Conservation (phyloP, 352 stramenopile species). For the Phytophthora sp. region DNA sequence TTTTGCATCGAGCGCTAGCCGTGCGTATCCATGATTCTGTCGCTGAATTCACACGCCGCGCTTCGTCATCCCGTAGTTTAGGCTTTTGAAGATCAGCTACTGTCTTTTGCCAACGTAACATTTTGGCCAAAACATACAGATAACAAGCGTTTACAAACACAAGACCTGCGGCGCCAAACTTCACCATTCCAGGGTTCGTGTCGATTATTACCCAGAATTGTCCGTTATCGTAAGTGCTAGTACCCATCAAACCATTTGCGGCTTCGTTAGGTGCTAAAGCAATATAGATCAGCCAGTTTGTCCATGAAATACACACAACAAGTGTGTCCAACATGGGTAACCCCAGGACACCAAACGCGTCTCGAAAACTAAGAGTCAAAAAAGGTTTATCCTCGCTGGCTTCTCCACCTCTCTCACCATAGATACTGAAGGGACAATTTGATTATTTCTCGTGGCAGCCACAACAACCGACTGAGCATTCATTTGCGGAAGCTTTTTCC, state of each 20-base stretch:
- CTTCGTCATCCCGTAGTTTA: background rate
- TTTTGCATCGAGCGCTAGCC: background rate
- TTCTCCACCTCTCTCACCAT: background rate
- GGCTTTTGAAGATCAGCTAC: background rate
- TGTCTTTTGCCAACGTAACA: slow-evolving; percentile 13
- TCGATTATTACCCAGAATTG: slow-evolving; percentile 31
- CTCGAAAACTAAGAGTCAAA: slow-evolving; percentile 7
- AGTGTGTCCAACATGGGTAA: slow-evolving; percentile 19
- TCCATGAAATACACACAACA: slow-evolving; percentile 23
- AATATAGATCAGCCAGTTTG: slow-evolving; percentile 22
- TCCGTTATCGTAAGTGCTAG: slow-evolving; percentile 21
- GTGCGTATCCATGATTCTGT: slow-evolving; percentile 10
- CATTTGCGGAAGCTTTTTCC: background rate
- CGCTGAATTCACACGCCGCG: background rate
- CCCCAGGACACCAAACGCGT: slow-evolving; percentile 15
- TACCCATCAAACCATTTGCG: slow-evolving; percentile 34
- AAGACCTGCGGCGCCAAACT: slow-evolving; percentile 6
- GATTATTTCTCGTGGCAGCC: background rate
- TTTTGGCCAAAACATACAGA: slow-evolving; percentile 18
- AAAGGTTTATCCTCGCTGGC: background rate
- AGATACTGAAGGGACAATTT: background rate
- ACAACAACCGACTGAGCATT: slow-evolving; percentile 1
- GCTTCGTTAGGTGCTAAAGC: slow-evolving; percentile 18
- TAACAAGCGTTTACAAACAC: slow-evolving; percentile 13
- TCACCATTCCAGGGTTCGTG: slow-evolving; percentile 12